Evolutionary conservation across 1,284 basidiomycete species (phyloP).

Genomic region (Cryptococcus sp.): DNA sequence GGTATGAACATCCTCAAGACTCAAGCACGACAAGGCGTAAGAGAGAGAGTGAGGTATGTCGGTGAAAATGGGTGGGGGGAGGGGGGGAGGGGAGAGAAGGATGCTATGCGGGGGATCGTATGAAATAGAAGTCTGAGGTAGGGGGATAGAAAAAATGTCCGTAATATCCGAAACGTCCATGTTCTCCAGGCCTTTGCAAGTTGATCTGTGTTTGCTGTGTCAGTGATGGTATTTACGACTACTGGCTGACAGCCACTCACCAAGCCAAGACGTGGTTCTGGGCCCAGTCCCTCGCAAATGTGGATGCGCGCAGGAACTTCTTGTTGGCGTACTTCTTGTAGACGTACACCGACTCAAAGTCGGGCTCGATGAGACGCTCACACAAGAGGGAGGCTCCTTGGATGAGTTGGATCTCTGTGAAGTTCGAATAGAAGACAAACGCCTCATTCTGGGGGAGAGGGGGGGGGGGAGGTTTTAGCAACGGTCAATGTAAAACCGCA

Average conservation of each 20-base stretch:
- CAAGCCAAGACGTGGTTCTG: conserved; percentile 24
- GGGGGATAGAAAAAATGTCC: not conserved
- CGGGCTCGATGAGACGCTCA: conserved; percentile 75
- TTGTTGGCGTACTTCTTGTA: conserved; percentile 97
- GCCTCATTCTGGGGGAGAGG: conserved; percentile 64
- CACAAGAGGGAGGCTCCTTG: conserved; percentile 79
- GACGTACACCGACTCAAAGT: conserved; percentile 81
- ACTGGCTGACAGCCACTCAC: not conserved
- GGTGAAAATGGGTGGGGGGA: no score
- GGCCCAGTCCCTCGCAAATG: conserved; percentile 56
- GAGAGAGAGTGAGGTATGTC: not conserved
- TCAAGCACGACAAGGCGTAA: not conserved
- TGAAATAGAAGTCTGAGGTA: not conserved
- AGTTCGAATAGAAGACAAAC: conserved; percentile 92
- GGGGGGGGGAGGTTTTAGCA: no score
- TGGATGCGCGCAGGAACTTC: conserved; percentile 82
- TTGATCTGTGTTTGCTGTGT: not conserved
- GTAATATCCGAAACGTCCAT: not conserved
- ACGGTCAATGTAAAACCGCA: not conserved
- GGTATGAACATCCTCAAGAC: conserved; percentile 2
- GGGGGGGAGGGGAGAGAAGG: not conserved
- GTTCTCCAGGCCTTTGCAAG: not conserved
- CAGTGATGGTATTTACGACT: not conserved
- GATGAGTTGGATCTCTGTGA: conserved; percentile 82
- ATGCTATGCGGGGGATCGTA: not conserved